Base-by-base conservation (phyloP, 306 rosid species). In the Quercus parvula region DNA sequence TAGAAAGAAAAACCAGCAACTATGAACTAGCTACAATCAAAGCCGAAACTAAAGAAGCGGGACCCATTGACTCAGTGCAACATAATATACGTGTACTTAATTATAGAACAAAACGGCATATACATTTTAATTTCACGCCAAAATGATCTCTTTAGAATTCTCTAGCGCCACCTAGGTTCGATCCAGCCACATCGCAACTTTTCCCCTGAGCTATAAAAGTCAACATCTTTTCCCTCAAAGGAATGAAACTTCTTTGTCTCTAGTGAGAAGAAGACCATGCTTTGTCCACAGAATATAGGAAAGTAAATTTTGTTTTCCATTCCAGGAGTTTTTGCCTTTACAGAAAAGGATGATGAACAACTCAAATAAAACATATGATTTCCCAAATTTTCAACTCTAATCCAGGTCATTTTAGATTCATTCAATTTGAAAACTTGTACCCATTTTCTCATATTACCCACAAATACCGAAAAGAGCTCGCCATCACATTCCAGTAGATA, bases 401-500 rank as follows among this genome's bases (percentile, higher is more conserved):
- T 41, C 72, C 79, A 62, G 0, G 4, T 22, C n/a, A 17, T 22
- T 20, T 11, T 25, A 19, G 19, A 33, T 8, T 41, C 9, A 3
- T 46, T 44, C 4, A 44, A 8, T 17, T 12, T 75, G 59, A 59
- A 75, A 15, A 44, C 71, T 2, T 64, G 2, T 8, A 62, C 44
- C 71, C 71, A 75, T 17, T 25, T 44, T 46, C 59, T 70, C 22
- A 8, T 22, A 2, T 7, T 5, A 44, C 71, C 58, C 22, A 75
- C 79, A 14, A 75, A 61, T 67, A 58, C 24, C 18, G 70, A 64
- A 2, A 70, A 6, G 3, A 74, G 51, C 2, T 19, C 20, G 5
- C 54, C 67, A 31, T 56, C n/a, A 12, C 77, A 74, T 56, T 56
- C 77, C n/a, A 74, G 11, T 31, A 74, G 13, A 49, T 8, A 74